phyloP scores from a whole-genome alignment of 495 filamentous ascomycete genomes.

The Neurospora tetrasperma region DNA sequence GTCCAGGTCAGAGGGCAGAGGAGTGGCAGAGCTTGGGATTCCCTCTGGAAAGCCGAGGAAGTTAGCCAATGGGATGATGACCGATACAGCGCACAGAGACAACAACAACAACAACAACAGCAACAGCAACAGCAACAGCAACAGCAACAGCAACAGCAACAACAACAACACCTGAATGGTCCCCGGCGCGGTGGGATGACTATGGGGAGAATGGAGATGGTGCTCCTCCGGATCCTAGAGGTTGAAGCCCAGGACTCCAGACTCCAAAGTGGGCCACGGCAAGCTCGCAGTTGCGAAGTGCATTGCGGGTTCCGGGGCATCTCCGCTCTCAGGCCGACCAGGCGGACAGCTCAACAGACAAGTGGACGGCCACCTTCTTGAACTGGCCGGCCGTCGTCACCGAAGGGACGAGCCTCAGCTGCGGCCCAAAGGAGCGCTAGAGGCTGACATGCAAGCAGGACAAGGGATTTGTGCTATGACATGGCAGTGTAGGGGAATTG shows the following conservation, averaged over 20 bases:
- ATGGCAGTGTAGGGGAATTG: neutral
- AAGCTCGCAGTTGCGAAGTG: neutral
- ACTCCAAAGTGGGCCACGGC: neutral
- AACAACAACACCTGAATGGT: neutral
- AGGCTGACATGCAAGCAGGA: neutral
- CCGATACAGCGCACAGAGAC: neutral
- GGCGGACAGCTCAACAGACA: neutral
- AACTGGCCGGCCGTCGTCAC: neutral
- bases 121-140: neutral
- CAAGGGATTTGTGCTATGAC: neutral
- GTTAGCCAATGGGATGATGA: neutral
- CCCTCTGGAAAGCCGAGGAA: slow-evolving; percentile 4
- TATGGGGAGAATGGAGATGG: neutral
- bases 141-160: neutral
- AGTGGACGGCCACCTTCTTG: neutral
- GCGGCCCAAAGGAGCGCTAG: neutral
- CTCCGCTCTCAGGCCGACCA: neutral
- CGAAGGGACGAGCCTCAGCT: neutral
- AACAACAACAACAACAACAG: neutral
- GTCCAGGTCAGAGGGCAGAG: neutral
- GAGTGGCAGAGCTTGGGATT: neutral
- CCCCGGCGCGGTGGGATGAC: neutral
- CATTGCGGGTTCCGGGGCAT: neutral
- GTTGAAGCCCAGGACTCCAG: neutral
- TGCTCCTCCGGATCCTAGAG: neutral